These are phyloP conservation scores for Coniosporium apollinis DNA, from an alignment of 495 filamentous ascomycete species.

Conservation along the genomic window DNA sequence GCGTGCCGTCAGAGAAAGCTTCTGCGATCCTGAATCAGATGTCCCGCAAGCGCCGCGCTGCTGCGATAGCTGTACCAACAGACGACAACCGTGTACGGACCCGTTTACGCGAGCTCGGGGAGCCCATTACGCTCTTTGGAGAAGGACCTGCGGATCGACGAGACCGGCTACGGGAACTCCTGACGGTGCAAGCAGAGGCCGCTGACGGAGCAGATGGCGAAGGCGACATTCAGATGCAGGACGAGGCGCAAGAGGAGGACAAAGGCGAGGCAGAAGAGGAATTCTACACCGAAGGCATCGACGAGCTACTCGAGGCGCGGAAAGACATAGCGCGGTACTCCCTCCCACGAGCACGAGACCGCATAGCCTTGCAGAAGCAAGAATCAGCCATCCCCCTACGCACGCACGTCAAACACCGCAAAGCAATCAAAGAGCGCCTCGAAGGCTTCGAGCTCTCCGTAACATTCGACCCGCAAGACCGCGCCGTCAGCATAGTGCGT, in stretches of 20 bases:
- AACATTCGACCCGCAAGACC: slow-evolving; percentile 78
- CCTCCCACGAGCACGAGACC: slow-evolving; percentile 59
- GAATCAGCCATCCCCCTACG: slow-evolving; percentile 71
- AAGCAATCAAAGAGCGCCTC: slow-evolving; percentile 70
- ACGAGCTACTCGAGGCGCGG: slow-evolving; percentile 59
- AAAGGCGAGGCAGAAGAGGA: slow-evolving; percentile 40
- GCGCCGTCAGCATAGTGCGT: slow-evolving; percentile 75
- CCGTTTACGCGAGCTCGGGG: slow-evolving; percentile 63
- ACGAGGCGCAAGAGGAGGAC: slow-evolving; percentile 21
- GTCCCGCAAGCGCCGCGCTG: slow-evolving; percentile 71
- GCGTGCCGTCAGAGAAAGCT: slow-evolving; percentile 72
- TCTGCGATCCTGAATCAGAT: slow-evolving; percentile 83
- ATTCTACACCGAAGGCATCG: slow-evolving; percentile 75
- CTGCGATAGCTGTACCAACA: slow-evolving; percentile 85
- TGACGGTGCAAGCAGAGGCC: slow-evolving; percentile 54
- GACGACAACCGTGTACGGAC: slow-evolving; percentile 77
- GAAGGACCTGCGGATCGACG: slow-evolving; percentile 76
- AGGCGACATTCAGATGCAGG: slow-evolving; percentile 45
- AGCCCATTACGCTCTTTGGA: slow-evolving; percentile 90
- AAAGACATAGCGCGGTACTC: slow-evolving; percentile 74
- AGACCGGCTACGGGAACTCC: slow-evolving; percentile 69
- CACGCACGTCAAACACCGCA: slow-evolving; percentile 80
- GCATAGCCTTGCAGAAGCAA: slow-evolving; percentile 56
- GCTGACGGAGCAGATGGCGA: slow-evolving; percentile 32
- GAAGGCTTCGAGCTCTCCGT: slow-evolving; percentile 76